A percentile compares a stretch with the other conserved stretches of the same genome.
These are phyloP conservation scores for Amanita phalloides DNA, from an alignment of 768 basidiomycete genomes.

Conservation along the genomic window DNA sequence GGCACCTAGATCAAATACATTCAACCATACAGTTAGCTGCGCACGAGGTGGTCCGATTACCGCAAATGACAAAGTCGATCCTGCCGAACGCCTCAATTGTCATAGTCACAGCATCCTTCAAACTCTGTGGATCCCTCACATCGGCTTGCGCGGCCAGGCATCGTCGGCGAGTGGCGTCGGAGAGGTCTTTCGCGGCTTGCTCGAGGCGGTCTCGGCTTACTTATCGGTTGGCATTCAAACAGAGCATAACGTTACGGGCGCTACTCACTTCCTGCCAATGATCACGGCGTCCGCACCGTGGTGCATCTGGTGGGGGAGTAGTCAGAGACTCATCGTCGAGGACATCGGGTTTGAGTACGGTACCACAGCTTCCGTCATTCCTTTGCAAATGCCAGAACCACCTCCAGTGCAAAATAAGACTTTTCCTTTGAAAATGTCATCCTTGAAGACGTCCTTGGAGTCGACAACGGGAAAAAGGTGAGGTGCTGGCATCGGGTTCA, in stretches of 20 bases:
- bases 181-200: slow-evolving; percentile 60
- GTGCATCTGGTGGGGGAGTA: slow-evolving; percentile 42
- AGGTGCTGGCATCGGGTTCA: slow-evolving; percentile 27
- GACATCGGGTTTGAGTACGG: neutral
- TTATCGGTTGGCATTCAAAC: slow-evolving; percentile 16
- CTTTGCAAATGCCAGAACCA: slow-evolving; percentile 86
- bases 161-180: slow-evolving; percentile 50
- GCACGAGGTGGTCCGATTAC: slow-evolving; percentile 26
- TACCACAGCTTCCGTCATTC: slow-evolving; percentile 79
- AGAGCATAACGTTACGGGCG: neutral
- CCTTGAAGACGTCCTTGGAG: slow-evolving; percentile 60
- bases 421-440: slow-evolving; percentile 81
- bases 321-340: neutral
- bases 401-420: slow-evolving; percentile 89
- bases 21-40: neutral
- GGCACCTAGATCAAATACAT: slow-evolving; percentile 43
- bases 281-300: slow-evolving; percentile 79
- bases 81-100: slow-evolving; percentile 69
- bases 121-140: slow-evolving; percentile 64
- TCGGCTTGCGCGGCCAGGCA: slow-evolving; percentile 76
- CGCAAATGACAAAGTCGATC: slow-evolving; percentile 94
- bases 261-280: slow-evolving; percentile 73
- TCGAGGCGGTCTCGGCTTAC: slow-evolving; percentile 67
- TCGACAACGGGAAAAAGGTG: slow-evolving; percentile 35
- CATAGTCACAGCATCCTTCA: slow-evolving; percentile 66